phyloP scores from a whole-genome alignment of 2,329 filamentous ascomycete species.

The Rhynchosporium graminicola region DNA sequence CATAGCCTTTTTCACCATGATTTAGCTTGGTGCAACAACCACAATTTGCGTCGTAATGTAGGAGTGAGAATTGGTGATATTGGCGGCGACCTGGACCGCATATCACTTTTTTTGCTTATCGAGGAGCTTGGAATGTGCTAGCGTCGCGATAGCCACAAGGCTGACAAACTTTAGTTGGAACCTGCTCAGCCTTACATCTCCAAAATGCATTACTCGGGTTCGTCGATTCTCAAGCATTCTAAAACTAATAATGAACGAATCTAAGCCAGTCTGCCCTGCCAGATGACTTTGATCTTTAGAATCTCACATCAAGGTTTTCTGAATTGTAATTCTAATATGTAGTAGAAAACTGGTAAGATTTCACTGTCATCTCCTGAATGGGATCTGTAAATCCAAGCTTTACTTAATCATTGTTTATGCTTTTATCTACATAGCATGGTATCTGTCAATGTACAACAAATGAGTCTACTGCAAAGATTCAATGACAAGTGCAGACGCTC shows the following conservation, averaged over 20 bases:
- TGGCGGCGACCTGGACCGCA: neutral
- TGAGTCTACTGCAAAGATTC: slow-evolving; percentile 52
- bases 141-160: slow-evolving; percentile 23
- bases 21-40: slow-evolving; percentile 22
- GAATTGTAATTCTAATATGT: too few species aligned
- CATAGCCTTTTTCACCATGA: slow-evolving; percentile 41
- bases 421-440: neutral
- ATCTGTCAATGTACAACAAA: neutral
- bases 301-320: too few species aligned
- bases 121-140: slow-evolving; percentile 18
- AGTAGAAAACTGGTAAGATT: too few species aligned
- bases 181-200: neutral
- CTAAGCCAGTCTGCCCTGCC: too few species aligned
- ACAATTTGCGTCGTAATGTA: neutral
- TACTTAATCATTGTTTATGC: neutral
- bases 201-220: neutral
- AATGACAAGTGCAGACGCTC: slow-evolving; percentile 89
- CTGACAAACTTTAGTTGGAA: slow-evolving; percentile 14
- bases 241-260: too few species aligned
- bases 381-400: too few species aligned
- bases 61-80: neutral
- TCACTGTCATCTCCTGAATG: too few species aligned
- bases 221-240: too few species aligned
- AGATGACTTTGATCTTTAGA: too few species aligned
- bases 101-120: slow-evolving; percentile 26